Percentiles rank a stretch among this genome's conserved stretches.
Conservation (phyloP, 345 rosid species). For the Isatis tinctoria region DNA sequence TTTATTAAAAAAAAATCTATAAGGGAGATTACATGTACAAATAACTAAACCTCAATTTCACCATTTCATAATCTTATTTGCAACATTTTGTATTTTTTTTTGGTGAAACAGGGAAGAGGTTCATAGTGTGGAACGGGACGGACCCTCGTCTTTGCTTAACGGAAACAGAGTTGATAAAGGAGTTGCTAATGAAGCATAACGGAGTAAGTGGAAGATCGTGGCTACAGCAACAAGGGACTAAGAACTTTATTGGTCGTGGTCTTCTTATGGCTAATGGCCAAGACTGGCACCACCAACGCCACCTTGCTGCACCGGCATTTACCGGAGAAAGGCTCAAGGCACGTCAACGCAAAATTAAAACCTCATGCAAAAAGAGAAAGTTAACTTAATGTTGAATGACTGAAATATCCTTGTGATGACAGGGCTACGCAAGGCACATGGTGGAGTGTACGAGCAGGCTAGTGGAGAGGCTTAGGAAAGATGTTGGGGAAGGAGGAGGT, state of each 20-base stretch:
- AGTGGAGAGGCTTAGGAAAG: constrained; percentile 52
- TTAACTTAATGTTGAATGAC: background rate
- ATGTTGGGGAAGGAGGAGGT: constrained; percentile 42
- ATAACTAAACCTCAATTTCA: too few relatives aligned
- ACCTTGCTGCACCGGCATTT: constrained; percentile 56
- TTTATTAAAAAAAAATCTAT: too few relatives aligned
- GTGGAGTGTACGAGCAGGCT: constrained; percentile 70
- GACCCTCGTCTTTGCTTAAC: constrained; percentile 89
- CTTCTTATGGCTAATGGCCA: constrained; percentile 74
- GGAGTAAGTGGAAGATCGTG: constrained; percentile 81
- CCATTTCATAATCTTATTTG: background rate
- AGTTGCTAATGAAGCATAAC: constrained; percentile 64
- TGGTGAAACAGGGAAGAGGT: constrained; percentile 61
- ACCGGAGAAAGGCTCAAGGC: constrained; percentile 63
- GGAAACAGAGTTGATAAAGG: constrained; percentile 77
- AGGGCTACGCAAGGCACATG: constrained; percentile 80
- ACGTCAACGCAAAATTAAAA: background rate
- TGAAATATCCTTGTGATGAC: background rate
- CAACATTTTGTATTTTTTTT: background rate
- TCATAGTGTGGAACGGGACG: constrained; percentile 81
- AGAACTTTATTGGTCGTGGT: constrained; percentile 80
- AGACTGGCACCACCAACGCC: constrained; percentile 66
- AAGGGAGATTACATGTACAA: too few relatives aligned
- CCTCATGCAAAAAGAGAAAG: background rate
- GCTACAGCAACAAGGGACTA: constrained; percentile 88